These are phyloP conservation scores for Chalciporus chontae DNA, from an alignment of 768 basidiomycete species.

Conservation along the genomic window DNA sequence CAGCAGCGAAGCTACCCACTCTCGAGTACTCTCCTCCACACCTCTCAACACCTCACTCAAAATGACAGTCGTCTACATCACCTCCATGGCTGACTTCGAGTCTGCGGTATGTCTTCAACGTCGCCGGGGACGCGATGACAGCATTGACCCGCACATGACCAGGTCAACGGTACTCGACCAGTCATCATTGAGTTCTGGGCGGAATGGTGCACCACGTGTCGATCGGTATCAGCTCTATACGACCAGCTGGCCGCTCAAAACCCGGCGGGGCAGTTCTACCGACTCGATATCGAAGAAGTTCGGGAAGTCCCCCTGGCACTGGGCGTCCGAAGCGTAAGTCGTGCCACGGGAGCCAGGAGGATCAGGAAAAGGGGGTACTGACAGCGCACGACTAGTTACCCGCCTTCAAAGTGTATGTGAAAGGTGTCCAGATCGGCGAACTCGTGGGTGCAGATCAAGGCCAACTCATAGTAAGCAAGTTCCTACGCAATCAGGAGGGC, in stretches of 20 bases:
- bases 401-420: constrained; percentile 30
- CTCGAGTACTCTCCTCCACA: constrained; percentile 11
- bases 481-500: constrained; percentile 3
- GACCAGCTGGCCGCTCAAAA: constrained; percentile 27
- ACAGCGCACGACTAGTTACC: constrained; percentile 22
- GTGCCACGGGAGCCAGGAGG: constrained; percentile 2
- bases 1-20: constrained; percentile 14
- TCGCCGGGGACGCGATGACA: constrained; percentile 1
- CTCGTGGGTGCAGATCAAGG: constrained; percentile 25
- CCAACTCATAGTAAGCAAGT: constrained; percentile 23
- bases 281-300: constrained; percentile 29
- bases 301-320: constrained; percentile 23
- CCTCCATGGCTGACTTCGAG: constrained; percentile 26
- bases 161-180: constrained; percentile 22
- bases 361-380: constrained; percentile 13
- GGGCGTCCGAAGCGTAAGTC: constrained; percentile 23
- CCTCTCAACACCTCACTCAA: constrained; percentile 9
- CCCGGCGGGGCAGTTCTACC: constrained; percentile 26
- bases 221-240: constrained; percentile 17
- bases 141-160: constrained; percentile 5
- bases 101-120: constrained; percentile 14
- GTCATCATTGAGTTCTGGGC: constrained; percentile 32
- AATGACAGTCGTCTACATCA: constrained; percentile 24
- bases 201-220: constrained; percentile 29
- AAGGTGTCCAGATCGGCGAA: constrained; percentile 29